Evolutionary conservation across 805 yeast species (phyloP), one percentile per base, ranked within the genome.

Genomic region (Diddensiella transvaalensis): DNA sequence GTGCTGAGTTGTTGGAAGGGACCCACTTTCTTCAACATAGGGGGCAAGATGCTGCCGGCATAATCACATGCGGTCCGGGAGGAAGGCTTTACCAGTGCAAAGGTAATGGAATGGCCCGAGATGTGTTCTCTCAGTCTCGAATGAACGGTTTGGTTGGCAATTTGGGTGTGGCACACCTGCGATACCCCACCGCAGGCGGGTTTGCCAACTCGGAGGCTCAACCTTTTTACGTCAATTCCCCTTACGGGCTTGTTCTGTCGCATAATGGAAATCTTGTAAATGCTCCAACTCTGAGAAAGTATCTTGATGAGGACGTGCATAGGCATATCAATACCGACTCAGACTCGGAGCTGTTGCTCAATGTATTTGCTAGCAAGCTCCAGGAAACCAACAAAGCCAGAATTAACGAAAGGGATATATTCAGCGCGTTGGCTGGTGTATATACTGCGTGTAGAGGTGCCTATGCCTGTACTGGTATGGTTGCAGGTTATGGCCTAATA

Each of bases 21-120:
- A 84, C 91, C 54, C 80, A 89, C 71, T 91, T 85, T 66, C 73
- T 93, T 53, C 99, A 93, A 66, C 99, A 93, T 65, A 79, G 99
- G 64, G 99, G 99, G 40, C 99, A 93, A 72, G 99, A 93, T 67
- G 99, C 99, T 8, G 96, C 97, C n/a, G 99, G 99, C 55, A 91
- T 93, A 47, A 93, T 88, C 21, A 93, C 99, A 4, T 88, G 96
- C 66, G 98, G 96, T 47, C 74, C 85, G 40, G 82, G 91, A 53
- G 99, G 98, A 55, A 78, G 99, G 51, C 78, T 93, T 50, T 90
- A 87, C 71, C 98, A 91, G 71, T 93, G 99, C 69, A 93, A 93
- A 72, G 99, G 99, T 60, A 91, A 89, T 67, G 99, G 99, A 57
- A 87, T 93, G 96, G 98, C 96, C 50, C 79, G 95, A 61, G 99